Evolutionary conservation across 371 early-diverging fungal species (phyloP).

Genomic region (Mortierella sp.): DNA sequence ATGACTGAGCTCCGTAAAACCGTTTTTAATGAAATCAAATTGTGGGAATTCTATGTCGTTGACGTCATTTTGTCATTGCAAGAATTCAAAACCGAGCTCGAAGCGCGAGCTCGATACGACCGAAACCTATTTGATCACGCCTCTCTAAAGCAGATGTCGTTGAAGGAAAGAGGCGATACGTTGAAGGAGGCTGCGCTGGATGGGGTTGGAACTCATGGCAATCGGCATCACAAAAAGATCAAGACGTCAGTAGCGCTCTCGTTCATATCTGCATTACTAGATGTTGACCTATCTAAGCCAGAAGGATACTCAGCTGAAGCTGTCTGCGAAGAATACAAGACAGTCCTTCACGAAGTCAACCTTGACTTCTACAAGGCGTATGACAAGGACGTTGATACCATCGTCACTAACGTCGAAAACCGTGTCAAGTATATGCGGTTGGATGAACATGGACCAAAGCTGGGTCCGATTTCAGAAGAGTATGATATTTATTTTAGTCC

Average conservation of each 20-base stretch:
- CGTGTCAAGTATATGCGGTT: slow-evolving; percentile 91
- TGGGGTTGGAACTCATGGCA: slow-evolving; percentile 39
- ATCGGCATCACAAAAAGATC: slow-evolving; percentile 55
- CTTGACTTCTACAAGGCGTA: slow-evolving; percentile 84
- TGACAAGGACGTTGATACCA: slow-evolving; percentile 82
- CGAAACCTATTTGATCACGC: slow-evolving; percentile 48
- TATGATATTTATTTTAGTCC: slow-evolving; percentile 32
- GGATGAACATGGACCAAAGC: slow-evolving; percentile 75
- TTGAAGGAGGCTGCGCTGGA: slow-evolving; percentile 40
- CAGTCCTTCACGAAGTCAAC: slow-evolving; percentile 87
- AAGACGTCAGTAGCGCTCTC: slow-evolving; percentile 54
- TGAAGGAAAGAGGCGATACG: slow-evolving; percentile 60
- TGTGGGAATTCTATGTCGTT: slow-evolving; percentile 93
- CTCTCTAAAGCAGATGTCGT: slow-evolving; percentile 38
- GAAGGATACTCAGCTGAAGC: slow-evolving; percentile 30
- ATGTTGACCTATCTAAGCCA: slow-evolving; percentile 22
- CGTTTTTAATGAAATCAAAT: slow-evolving; percentile 74
- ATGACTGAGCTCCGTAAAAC: slow-evolving; percentile 70
- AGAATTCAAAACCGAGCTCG: slow-evolving; percentile 59
- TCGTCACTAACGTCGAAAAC: slow-evolving; percentile 80
- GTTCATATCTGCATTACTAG: slow-evolving; percentile 52
- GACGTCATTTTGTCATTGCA: slow-evolving; percentile 66
- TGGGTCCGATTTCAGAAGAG: slow-evolving; percentile 65
- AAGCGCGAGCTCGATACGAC: slow-evolving; percentile 30
- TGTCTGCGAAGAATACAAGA: slow-evolving; percentile 56